Evolutionary conservation across 2,329 filamentous ascomycete species (phyloP), one percentile per base, ranked within the genome.

Genomic region (Fusarium sp.): DNA sequence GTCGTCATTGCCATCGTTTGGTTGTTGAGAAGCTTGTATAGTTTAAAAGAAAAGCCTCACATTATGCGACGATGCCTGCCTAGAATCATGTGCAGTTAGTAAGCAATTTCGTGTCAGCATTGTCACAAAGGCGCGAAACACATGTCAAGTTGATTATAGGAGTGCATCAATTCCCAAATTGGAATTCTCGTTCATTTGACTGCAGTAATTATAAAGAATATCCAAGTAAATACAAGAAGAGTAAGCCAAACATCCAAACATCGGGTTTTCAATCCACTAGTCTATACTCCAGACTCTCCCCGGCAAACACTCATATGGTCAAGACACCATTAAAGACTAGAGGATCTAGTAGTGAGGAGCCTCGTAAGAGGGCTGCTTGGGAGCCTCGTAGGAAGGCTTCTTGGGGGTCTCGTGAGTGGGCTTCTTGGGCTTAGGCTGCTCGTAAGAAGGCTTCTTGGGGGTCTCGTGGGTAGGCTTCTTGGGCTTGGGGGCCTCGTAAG

Each of bases 191-290:
- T 36, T 58, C 31, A 57, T 59, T 38, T 18, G 55, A 33, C 46
- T 26, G 42, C 9, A 41, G 34, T 44, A 37, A 62, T 62, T 62
- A 62, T 53, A 54, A 62, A 23, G 18, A 26, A n/a, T 61, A 54
- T 8, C 8, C 28, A 59, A 54, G 18, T 53, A 62, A 30, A 18
- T 61, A 40, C 33, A 45, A 61, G 57, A 62, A 62, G 45, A 40
- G 36, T 45, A 62, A 44, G 33, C 36, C 45, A 40, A 54, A 40
- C 12, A 26, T 49, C 41, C 40, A 60, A 37, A 42, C 33, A 61
- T 62, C 33, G 12, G 26, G 36, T 33, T 13, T 31, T 34, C 53
- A 30, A 38, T 40, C 34, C 45, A 38, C 49, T 16, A 10, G 7
- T 16, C 38, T 38, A 40, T 40, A 45, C 28, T 23, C 20, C 34